phyloP scores from a whole-genome alignment of 345 rosid genomes.

The Carallia brachiata region DNA sequence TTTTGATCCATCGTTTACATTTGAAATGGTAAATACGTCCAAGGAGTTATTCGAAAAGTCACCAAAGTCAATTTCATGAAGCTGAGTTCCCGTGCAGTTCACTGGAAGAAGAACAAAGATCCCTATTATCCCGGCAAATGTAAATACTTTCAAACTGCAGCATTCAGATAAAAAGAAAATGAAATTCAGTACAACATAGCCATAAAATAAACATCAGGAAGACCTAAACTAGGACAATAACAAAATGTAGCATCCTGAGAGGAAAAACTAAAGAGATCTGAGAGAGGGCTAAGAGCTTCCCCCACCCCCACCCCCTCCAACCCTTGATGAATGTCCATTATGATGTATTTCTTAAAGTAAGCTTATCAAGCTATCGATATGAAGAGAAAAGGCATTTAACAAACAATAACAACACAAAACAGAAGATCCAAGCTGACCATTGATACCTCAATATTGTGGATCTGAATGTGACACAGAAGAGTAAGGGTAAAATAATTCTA shows the following conservation, averaged over 20 bases:
- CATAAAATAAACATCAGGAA: conserved; percentile 5
- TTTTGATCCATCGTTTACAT: conserved; percentile 60
- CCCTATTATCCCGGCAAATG: conserved; percentile 84
- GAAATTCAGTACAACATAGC: not conserved
- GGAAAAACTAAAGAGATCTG: too few species aligned
- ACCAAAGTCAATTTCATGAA: conserved; percentile 53
- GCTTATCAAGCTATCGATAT: not conserved
- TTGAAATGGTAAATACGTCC: conserved; percentile 84
- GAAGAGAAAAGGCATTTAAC: not conserved
- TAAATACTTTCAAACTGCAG: conserved; percentile 85
- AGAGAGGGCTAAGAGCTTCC: too few species aligned
- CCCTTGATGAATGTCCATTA: too few species aligned
- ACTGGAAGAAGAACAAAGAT: conserved; percentile 86
- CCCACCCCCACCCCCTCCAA: too few species aligned
- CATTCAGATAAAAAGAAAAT: conserved; percentile 22
- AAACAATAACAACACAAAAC: not conserved
- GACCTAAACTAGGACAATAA: conserved; percentile 3
- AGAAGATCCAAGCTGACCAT: not conserved
- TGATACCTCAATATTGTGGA: not conserved
- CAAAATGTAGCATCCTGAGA: conserved; percentile 3
- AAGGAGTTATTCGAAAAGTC: conserved; percentile 68
- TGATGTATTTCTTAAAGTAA: too few species aligned
- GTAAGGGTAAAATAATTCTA: not conserved
- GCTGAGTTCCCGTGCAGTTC: conserved; percentile 67
- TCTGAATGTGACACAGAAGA: not conserved